Evolutionary conservation across 2,329 filamentous ascomycete species (phyloP).

Genomic region (Talaromyces marneffei): DNA sequence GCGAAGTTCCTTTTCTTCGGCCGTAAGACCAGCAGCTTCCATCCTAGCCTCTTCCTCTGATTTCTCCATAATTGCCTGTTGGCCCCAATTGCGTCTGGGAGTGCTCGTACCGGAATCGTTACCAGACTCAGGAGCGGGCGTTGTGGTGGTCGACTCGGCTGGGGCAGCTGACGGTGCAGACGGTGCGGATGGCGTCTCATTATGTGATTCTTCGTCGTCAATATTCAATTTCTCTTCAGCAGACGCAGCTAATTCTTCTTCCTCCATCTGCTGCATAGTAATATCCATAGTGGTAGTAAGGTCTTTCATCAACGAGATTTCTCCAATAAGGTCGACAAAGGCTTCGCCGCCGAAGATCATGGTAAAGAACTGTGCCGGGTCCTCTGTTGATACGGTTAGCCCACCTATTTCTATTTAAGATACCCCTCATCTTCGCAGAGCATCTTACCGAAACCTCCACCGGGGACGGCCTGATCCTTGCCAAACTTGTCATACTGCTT

Average conservation of each 20-base stretch:
- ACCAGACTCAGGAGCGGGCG: constrained; percentile 32
- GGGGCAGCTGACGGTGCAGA: background rate
- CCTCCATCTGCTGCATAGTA: constrained; percentile 73
- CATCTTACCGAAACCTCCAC: constrained; percentile 71
- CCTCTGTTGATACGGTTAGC: constrained; percentile 46
- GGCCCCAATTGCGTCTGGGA: constrained; percentile 58
- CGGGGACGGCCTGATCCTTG: constrained; percentile 87
- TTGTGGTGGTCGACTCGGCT: constrained; percentile 14
- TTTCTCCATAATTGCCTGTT: constrained; percentile 81
- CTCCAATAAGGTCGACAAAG: constrained; percentile 93
- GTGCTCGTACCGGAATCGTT: constrained; percentile 40
- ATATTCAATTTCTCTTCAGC: constrained; percentile 45
- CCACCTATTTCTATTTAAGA: background rate
- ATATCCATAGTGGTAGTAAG: constrained; percentile 98
- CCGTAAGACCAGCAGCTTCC: constrained; percentile 58
- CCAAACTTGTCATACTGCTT: constrained; percentile 95
- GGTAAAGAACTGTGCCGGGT: constrained; percentile 95
- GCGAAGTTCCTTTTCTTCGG: constrained; percentile 68
- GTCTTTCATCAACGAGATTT: constrained; percentile 98
- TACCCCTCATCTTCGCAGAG: constrained; percentile 4
- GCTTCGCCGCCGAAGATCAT: constrained; percentile 97
- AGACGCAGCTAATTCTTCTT: constrained; percentile 55
- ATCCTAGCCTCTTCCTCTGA: constrained; percentile 70
- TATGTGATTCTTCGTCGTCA: constrained; percentile 41
- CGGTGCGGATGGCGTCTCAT: constrained; percentile 16